Percentiles rank a stretch among this genome's conserved stretches.
Conservation (phyloP, 371 early-diverging fungal species). For the Encephalitozoon intestinalis region DNA sequence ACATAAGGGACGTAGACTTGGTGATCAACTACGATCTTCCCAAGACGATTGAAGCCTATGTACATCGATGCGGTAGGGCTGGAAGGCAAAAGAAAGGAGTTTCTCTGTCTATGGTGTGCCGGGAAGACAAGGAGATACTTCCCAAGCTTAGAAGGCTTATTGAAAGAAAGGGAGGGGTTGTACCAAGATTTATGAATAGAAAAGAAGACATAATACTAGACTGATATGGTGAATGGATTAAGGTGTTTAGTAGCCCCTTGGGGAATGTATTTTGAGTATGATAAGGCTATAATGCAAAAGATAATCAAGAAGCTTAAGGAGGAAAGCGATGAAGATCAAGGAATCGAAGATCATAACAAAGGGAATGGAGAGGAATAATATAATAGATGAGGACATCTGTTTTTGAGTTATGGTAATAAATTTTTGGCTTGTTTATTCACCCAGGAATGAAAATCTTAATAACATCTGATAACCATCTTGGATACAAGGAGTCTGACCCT, state of each 20-base stretch:
- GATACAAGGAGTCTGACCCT: slow-evolving; percentile 84
- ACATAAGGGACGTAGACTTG: slow-evolving; percentile 88
- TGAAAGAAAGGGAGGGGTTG: background rate
- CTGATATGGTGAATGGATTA: background rate
- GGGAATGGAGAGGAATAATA: background rate
- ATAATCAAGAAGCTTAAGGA: background rate
- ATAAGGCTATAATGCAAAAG: background rate
- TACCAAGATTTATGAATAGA: background rate
- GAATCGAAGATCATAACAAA: background rate
- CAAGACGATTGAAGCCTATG: slow-evolving; percentile 79
- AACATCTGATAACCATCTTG: slow-evolving; percentile 85
- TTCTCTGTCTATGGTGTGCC: background rate
- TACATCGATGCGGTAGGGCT: slow-evolving; percentile 95
- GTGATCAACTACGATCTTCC: slow-evolving; percentile 99
- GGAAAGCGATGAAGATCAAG: background rate
- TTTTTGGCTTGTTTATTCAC: background rate
- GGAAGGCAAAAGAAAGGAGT: slow-evolving; percentile 69
- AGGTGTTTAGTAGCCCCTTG: no score
- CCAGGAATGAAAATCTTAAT: slow-evolving; percentile 48
- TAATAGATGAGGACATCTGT: no score
- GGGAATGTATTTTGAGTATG: slow-evolving; percentile 8
- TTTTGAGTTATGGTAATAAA: no score
- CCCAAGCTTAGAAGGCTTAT: background rate
- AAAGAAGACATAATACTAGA: background rate
- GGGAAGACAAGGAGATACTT: background rate